phyloP scores from a whole-genome alignment of 768 basidiomycete species.

The Boletus tylopilopsis region DNA sequence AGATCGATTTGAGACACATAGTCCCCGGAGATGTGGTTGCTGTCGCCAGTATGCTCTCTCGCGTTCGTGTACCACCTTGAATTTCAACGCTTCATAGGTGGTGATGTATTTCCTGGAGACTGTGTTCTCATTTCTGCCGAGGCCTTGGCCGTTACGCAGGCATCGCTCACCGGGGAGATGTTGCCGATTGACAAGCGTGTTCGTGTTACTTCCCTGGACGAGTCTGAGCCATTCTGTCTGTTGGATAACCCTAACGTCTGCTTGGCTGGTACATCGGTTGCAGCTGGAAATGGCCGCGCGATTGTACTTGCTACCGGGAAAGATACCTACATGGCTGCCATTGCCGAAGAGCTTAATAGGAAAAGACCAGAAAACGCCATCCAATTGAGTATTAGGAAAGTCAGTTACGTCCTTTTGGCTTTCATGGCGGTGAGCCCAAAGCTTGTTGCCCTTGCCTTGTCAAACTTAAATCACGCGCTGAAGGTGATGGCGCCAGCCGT shows the following conservation, averaged over 20 bases:
- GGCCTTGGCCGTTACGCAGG: constrained; percentile 32
- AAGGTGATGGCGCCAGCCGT: constrained; percentile 31
- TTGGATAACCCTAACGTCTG: constrained; percentile 32
- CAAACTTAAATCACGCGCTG: not conserved
- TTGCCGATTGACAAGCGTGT: constrained; percentile 31
- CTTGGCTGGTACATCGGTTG: constrained; percentile 33
- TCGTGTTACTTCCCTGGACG: constrained; percentile 13
- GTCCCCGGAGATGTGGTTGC: constrained; percentile 33
- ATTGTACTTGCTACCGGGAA: constrained; percentile 31
- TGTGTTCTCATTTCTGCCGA: constrained; percentile 33
- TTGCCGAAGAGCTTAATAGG: constrained; percentile 31
- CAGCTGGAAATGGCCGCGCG: constrained; percentile 30
- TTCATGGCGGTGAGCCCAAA: constrained; percentile 27
- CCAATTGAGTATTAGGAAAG: constrained; percentile 32
- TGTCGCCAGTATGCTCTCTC: constrained; percentile 25
- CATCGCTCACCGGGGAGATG: constrained; percentile 36
- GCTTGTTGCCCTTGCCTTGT: not conserved
- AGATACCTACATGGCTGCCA: constrained; percentile 34
- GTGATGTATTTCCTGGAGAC: constrained; percentile 36
- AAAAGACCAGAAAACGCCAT: constrained; percentile 32
- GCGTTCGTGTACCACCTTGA: not conserved
- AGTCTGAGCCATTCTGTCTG: constrained; percentile 24
- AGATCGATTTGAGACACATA: constrained; percentile 29
- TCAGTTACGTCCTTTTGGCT: constrained; percentile 30
- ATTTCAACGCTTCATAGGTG: constrained; percentile 16